Percentiles rank a stretch among this genome's conserved stretches.
phyloP scores from a whole-genome alignment of 257 asterid genomes.

The Orobanche coerulescens region DNA sequence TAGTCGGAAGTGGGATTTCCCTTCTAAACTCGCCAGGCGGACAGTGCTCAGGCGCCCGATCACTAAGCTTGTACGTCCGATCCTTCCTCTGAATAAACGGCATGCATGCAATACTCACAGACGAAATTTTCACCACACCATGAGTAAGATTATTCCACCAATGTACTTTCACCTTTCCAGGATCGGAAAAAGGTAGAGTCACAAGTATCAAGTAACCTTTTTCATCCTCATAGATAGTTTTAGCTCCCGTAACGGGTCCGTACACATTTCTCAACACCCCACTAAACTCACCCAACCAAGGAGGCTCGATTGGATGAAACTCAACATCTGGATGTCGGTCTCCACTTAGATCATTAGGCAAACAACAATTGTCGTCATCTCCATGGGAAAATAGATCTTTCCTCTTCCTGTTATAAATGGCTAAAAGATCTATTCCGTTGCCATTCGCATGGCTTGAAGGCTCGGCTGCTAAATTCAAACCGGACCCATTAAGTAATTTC shows the following conservation, averaged over 20 bases:
- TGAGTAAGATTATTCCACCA: slow-evolving; percentile 51
- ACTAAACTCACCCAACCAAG: slow-evolving; percentile 40
- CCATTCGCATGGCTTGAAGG: slow-evolving; percentile 34
- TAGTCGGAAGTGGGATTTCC: slow-evolving; percentile 53
- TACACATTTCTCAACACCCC: slow-evolving; percentile 45
- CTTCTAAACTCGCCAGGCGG: slow-evolving; percentile 70
- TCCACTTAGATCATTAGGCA: slow-evolving; percentile 21
- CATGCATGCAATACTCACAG: slow-evolving; percentile 48
- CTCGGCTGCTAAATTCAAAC: slow-evolving; percentile 37
- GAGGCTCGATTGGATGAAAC: slow-evolving; percentile 29
- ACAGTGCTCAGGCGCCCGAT: slow-evolving; percentile 71
- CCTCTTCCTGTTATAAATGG: slow-evolving; percentile 39
- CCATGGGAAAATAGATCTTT: slow-evolving; percentile 32
- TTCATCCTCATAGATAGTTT: slow-evolving; percentile 50
- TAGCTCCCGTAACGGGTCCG: slow-evolving; percentile 51
- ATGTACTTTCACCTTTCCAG: slow-evolving; percentile 46
- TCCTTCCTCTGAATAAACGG: slow-evolving; percentile 59
- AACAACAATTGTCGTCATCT: slow-evolving; percentile 30
- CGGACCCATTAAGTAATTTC: slow-evolving; percentile 43
- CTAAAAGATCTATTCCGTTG: slow-evolving; percentile 34
- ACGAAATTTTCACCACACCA: slow-evolving; percentile 65
- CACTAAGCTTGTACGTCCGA: slow-evolving; percentile 54
- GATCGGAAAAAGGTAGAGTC: slow-evolving; percentile 41
- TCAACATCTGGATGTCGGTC: slow-evolving; percentile 30
- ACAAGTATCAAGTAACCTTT: slow-evolving; percentile 46